Percentiles rank a stretch among this genome's conserved stretches.
Conservation (phyloP, 2,329 filamentous ascomycete species). For the Dryadomyces sulphureus region DNA sequence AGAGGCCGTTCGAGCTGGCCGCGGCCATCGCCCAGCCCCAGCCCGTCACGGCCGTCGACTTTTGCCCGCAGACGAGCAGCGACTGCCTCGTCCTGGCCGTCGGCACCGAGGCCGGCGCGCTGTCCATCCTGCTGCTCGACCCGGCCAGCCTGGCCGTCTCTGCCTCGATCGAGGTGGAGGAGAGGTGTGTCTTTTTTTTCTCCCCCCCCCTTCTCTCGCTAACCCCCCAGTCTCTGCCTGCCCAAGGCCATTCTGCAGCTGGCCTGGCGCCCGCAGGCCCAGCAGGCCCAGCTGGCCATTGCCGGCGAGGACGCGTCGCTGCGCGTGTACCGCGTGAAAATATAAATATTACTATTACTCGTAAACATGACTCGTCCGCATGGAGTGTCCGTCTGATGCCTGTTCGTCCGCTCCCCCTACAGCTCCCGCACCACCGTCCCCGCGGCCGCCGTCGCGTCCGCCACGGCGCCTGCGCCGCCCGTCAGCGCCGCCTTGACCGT, state of each 20-base stretch:
- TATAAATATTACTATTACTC: not conserved
- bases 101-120: slow-evolving; percentile 39
- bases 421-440: slow-evolving; percentile 23
- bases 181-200: slow-evolving; percentile 22
- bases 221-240: slow-evolving; percentile 31
- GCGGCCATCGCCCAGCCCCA: slow-evolving; percentile 37
- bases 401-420: slow-evolving; percentile 10
- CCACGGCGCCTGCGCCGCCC: slow-evolving; percentile 24
- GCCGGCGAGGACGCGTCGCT: slow-evolving; percentile 48
- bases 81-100: slow-evolving; percentile 32
- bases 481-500: slow-evolving; percentile 33
- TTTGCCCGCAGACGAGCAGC: slow-evolving; percentile 25
- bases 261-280: slow-evolving; percentile 46
- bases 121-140: slow-evolving; percentile 29
- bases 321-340: slow-evolving; percentile 34
- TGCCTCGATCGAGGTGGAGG: slow-evolving; percentile 19
- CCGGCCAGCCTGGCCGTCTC: slow-evolving; percentile 20
- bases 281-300: slow-evolving; percentile 29
- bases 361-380: not conserved
- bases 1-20: slow-evolving; percentile 32
- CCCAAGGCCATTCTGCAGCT: slow-evolving; percentile 53
- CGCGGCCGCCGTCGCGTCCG: slow-evolving; percentile 15
- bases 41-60: slow-evolving; percentile 59
- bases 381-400: no score
- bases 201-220: not conserved